Base-by-base conservation (phyloP, 495 filamentous ascomycete genomes). In the Xylaria nigripes region DNA sequence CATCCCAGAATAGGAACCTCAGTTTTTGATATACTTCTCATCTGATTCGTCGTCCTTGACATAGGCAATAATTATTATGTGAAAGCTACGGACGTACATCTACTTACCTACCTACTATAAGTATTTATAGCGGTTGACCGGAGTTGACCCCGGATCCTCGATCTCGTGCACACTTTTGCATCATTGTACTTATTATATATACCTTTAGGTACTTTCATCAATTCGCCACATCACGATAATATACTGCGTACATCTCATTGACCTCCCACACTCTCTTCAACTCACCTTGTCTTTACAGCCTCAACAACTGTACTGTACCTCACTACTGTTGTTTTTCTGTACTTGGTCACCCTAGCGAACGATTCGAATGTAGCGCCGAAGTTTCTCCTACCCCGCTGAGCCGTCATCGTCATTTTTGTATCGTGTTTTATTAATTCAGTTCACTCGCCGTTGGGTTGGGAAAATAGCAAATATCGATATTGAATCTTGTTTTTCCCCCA, bases 221-320 rank as follows among this genome's bases (percentile, higher is more conserved):
- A 44, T 51, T 51, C 38, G 49, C 49, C 49, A 51, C 49, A 32
- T 29, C 15, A 19, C 40, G 13, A 24, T 34, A n/a, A n/a, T n/a
- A n/a, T n/a, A n/a, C n/a, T n/a, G n/a, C n/a, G n/a, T n/a, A n/a
- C n/a, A n/a, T n/a, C n/a, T n/a, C n/a, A n/a, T n/a, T n/a, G n/a
- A n/a, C n/a, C n/a, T n/a, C n/a, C n/a, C n/a, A n/a, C n/a, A n/a
- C n/a, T n/a, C n/a, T n/a, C n/a, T n/a, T n/a, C n/a, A n/a, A n/a
- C n/a, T n/a, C n/a, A n/a, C n/a, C n/a, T n/a, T n/a, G n/a, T n/a
- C n/a, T n/a, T n/a, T n/a, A n/a, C n/a, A n/a, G n/a, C n/a, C n/a
- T n/a, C n/a, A n/a, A n/a, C n/a, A n/a, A n/a, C n/a, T n/a, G n/a
- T n/a, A n/a, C n/a, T n/a, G n/a, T n/a, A n/a, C n/a, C n/a, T n/a